phyloP scores from a whole-genome alignment of 2,329 filamentous ascomycete species.

The Balansia obtecta region DNA sequence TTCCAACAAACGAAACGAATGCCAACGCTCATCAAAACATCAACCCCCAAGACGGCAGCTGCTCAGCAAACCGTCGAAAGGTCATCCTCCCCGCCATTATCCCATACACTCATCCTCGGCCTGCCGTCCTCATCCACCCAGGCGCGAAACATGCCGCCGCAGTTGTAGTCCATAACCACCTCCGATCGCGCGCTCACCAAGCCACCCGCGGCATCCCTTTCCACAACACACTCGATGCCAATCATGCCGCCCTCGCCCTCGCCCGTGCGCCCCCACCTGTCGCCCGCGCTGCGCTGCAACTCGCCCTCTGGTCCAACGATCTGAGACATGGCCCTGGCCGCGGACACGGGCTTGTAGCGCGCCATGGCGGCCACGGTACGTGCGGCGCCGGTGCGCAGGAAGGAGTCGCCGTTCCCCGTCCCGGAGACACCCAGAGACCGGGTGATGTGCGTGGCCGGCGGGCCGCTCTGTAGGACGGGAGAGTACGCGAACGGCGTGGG shows the following conservation, averaged over 20 bases:
- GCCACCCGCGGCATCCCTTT: conserved; percentile 28
- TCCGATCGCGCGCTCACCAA: conserved; percentile 30
- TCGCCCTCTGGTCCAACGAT: conserved; percentile 62
- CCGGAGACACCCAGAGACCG: conserved; percentile 53
- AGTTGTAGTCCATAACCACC: conserved; percentile 71
- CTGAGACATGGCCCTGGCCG: conserved; percentile 46
- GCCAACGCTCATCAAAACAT: no score
- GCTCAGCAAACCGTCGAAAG: no score
- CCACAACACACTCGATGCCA: conserved; percentile 53
- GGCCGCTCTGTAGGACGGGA: conserved; percentile 13
- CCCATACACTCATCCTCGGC: conserved; percentile 36
- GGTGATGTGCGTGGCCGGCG: conserved; percentile 6
- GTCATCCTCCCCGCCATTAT: conserved; percentile 15
- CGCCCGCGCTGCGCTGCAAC: conserved; percentile 60
- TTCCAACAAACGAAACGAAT: no score
- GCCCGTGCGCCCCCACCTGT: conserved; percentile 59
- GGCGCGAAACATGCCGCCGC: conserved; percentile 76
- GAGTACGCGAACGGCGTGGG: conserved; percentile 33
- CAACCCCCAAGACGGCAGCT: no score
- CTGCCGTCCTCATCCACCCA: conserved; percentile 54
- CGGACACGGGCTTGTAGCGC: conserved; percentile 42
- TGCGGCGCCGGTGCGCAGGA: conserved; percentile 58
- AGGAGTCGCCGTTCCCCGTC: conserved; percentile 83
- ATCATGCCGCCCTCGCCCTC: conserved; percentile 83
- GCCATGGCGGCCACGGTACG: conserved; percentile 63